Conservation (phyloP, 2,329 filamentous ascomycete genomes). For the Pyrenophora tritici-repentis region DNA sequence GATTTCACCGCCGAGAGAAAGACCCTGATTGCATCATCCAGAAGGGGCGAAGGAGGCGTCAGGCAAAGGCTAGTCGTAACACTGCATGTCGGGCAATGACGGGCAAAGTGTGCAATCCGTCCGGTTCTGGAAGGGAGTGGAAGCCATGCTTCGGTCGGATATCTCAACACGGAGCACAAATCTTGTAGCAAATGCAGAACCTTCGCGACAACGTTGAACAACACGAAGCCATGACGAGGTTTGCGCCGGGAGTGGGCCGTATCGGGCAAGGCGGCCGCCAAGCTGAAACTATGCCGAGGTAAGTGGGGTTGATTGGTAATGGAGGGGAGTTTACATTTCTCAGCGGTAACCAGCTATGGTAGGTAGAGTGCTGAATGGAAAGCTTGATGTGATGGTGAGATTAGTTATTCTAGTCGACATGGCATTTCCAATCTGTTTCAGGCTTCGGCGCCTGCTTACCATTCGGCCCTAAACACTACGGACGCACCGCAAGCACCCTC, state of each 20-base stretch:
- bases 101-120: conserved; percentile 12
- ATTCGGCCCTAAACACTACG: too few relatives aligned
- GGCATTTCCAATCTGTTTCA: too few relatives aligned
- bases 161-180: conserved; percentile 5
- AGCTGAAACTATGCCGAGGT: conserved; percentile 27
- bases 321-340: conserved; percentile 7
- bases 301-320: conserved; percentile 32
- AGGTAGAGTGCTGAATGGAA: neutral
- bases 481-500: too few relatives aligned
- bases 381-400: neutral
- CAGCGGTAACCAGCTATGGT: neutral
- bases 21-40: conserved; percentile 23
- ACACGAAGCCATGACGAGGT: conserved; percentile 22
- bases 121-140: neutral
- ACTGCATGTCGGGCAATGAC: conserved; percentile 13
- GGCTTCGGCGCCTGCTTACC: too few relatives aligned
- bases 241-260: conserved; percentile 18
- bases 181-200: conserved; percentile 12
- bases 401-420: too few relatives aligned
- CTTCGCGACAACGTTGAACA: conserved; percentile 10
- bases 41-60: conserved; percentile 1
- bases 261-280: conserved; percentile 19
- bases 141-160: neutral
- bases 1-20: conserved; percentile 11
- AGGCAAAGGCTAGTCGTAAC: neutral